phyloP scores from a whole-genome alignment of 192 early-diverging fungal species.

The Phlyctochytrium planicorne region DNA sequence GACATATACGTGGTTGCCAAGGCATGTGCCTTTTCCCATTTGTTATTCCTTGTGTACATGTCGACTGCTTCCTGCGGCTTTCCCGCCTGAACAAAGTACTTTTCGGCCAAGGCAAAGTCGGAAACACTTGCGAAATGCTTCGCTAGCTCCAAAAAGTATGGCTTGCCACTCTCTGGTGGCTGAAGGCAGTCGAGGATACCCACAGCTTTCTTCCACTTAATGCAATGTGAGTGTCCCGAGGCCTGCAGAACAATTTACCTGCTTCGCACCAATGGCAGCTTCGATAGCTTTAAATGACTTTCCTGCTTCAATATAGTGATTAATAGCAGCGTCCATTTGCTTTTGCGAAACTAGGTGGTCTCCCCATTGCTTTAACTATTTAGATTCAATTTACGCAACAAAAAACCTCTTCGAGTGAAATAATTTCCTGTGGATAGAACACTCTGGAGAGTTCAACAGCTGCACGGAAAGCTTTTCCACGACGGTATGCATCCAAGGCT shows the following conservation, averaged over 20 bases:
- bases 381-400: neutral
- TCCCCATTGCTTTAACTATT: slow-evolving; percentile 52
- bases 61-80: slow-evolving; percentile 64
- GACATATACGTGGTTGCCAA: slow-evolving; percentile 61
- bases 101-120: slow-evolving; percentile 52
- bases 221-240: neutral
- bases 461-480: slow-evolving; percentile 58
- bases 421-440: slow-evolving; percentile 54
- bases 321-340: slow-evolving; percentile 65
- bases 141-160: slow-evolving; percentile 53
- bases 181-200: slow-evolving; percentile 59
- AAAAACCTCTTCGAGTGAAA: slow-evolving; percentile 56
- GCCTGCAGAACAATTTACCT: slow-evolving; percentile 25
- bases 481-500: slow-evolving; percentile 58
- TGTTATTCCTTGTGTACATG: slow-evolving; percentile 58
- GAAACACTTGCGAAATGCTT: slow-evolving; percentile 48
- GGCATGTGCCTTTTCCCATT: slow-evolving; percentile 64
- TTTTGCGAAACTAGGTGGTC: slow-evolving; percentile 60
- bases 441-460: slow-evolving; percentile 57
- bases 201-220: slow-evolving; percentile 64
- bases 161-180: slow-evolving; percentile 47
- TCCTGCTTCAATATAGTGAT: slow-evolving; percentile 67
- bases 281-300: slow-evolving; percentile 58
- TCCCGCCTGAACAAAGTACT: slow-evolving; percentile 56
- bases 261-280: slow-evolving; percentile 52